Evolutionary conservation across 257 asterid genomes (phyloP).

Genomic region (Solanum chilense): DNA sequence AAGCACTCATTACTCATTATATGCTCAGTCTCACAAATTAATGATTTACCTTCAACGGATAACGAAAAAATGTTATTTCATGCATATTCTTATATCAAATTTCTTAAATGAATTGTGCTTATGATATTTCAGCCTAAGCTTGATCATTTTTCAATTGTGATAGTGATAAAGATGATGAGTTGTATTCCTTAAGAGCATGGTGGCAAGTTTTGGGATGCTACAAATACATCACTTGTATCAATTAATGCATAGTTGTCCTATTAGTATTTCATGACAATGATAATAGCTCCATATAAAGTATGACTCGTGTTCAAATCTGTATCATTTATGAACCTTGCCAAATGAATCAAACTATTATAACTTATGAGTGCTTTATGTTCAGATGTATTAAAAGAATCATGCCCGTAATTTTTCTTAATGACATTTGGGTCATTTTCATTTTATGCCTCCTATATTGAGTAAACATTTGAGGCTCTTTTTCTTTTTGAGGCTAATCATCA

Average conservation of each 20-base stretch:
- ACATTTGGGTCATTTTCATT: too few relatives aligned
- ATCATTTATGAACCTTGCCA: too few relatives aligned
- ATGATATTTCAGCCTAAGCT: background rate
- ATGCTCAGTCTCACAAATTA: background rate
- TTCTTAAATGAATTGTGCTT: background rate
- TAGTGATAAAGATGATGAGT: background rate
- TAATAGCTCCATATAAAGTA: background rate
- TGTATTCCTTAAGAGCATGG: background rate
- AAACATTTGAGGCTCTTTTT: too few relatives aligned
- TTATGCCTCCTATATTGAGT: too few relatives aligned
- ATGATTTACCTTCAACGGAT: background rate
- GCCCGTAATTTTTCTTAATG: too few relatives aligned
- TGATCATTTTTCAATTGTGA: background rate
- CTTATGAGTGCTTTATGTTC: too few relatives aligned
- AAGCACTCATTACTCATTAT: background rate
- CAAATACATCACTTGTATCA: background rate
- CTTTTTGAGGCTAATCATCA: background rate
- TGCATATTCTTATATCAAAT: background rate
- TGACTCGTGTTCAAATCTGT: too few relatives aligned
- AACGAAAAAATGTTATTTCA: background rate
- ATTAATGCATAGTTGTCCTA: background rate
- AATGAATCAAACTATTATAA: too few relatives aligned
- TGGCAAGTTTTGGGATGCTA: background rate
- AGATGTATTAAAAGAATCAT: too few relatives aligned
- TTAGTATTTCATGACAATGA: background rate